Evolutionary conservation across 1,284 basidiomycete genomes (phyloP).

Genomic region (Lentinula novae-zelandiae): DNA sequence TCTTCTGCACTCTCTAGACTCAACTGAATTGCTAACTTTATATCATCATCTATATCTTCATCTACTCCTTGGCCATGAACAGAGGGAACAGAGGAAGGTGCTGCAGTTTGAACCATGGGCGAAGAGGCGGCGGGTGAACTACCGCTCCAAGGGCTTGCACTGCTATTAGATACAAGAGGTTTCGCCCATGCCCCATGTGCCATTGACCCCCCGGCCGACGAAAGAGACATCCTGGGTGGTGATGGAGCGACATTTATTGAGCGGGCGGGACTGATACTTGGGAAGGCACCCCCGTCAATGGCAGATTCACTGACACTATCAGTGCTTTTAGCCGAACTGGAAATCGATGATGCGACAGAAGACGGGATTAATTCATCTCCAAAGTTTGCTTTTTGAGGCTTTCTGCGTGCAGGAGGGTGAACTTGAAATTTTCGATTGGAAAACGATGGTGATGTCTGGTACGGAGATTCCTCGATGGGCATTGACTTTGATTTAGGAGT

Average conservation of each 20-base stretch:
- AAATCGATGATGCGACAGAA: slow-evolving; percentile 6
- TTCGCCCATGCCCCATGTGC: slow-evolving; percentile 6
- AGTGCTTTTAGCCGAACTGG: not conserved
- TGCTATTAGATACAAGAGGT: slow-evolving; percentile 7
- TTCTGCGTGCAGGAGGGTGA: slow-evolving; percentile 28
- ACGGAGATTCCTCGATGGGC: slow-evolving; percentile 19
- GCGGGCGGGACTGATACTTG: not conserved
- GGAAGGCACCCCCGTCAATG: not conserved
- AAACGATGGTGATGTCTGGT: slow-evolving; percentile 21
- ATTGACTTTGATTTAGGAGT: slow-evolving; percentile 5
- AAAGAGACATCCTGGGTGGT: not conserved
- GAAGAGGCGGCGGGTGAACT: not conserved
- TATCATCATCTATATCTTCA: slow-evolving; percentile 12
- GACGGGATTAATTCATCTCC: slow-evolving; percentile 11
- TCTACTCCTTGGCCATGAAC: not conserved
- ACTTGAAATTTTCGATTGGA: slow-evolving; percentile 42
- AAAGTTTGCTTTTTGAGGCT: slow-evolving; percentile 40
- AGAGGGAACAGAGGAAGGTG: not conserved
- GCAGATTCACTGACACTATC: not conserved
- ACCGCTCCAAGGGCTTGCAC: slow-evolving; percentile 5
- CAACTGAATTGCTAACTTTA: slow-evolving; percentile 12
- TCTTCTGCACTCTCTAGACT: slow-evolving; percentile 8
- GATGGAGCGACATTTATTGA: not conserved
- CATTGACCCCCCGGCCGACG: not conserved
- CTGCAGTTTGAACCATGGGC: too few species aligned